A percentile compares a stretch with the other conserved stretches of the same genome.
These are phyloP conservation scores for Diplosphaera chodatii DNA, from an alignment of 139 green algal species.

Conservation along the genomic window DNA sequence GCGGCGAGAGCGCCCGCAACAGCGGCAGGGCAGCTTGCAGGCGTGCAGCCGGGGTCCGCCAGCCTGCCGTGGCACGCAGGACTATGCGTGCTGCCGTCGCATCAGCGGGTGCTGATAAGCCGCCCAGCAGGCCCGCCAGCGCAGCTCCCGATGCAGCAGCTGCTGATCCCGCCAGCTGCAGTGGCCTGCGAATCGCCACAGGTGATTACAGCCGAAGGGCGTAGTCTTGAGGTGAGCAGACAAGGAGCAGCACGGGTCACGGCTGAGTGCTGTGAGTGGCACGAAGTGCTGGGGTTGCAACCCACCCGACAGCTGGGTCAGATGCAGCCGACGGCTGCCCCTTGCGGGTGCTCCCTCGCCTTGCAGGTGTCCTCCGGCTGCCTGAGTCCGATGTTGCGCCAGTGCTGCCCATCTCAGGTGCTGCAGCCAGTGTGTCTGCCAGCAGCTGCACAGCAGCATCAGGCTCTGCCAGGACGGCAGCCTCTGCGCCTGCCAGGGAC, in stretches of 20 bases:
- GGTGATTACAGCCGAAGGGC: too few relatives aligned
- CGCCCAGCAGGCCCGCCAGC: not conserved
- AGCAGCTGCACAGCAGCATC: not conserved
- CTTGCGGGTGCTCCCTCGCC: not conserved
- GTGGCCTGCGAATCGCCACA: not conserved
- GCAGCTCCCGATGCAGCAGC: too few relatives aligned
- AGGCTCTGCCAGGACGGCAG: not conserved
- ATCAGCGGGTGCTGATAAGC: not conserved
- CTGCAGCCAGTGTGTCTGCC: not conserved
- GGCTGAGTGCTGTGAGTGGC: too few relatives aligned
- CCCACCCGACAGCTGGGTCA: too few relatives aligned
- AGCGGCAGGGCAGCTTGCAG: conserved; percentile 5
- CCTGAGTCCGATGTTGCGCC: not conserved
- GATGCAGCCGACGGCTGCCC: not conserved
- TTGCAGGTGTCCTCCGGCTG: not conserved
- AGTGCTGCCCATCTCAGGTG: not conserved
- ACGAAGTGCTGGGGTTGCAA: too few relatives aligned
- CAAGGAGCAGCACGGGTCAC: too few relatives aligned
- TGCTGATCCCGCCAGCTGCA: not conserved
- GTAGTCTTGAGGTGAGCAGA: too few relatives aligned
- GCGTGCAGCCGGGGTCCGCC: too few relatives aligned
- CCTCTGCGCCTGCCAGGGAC: not conserved
- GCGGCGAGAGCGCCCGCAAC: conserved; percentile 28
- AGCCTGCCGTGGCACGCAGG: not conserved
- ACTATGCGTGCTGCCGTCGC: too few relatives aligned